Evolutionary conservation across 495 filamentous ascomycete genomes (phyloP), one percentile per base, ranked within the genome.

Genomic region (Chaetomium fimeti): DNA sequence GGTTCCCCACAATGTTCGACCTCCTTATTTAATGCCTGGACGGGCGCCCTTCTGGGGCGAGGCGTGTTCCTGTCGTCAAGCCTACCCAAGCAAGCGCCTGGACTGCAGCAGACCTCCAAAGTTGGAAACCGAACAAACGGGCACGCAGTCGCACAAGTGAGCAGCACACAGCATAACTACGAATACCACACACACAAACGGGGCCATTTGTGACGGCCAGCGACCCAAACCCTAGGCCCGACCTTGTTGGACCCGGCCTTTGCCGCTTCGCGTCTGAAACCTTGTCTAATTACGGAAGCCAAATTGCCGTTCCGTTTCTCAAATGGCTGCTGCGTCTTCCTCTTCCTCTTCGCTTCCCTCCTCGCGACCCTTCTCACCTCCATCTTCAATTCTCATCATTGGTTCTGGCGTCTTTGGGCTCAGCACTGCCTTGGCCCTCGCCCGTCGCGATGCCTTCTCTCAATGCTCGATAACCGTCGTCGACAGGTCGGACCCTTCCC

Each of bases 331-430:
- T 27, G 15, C 63, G 32, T 27, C 40, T 40, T 40, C 42, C 28
- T 20, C 67, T 20, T 36, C 67, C 29, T 69, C 69, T 43, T 61
- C 68, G 45, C 43, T 62, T 59, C 60, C 67, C 43, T 64, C 66
- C n/a, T 57, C 67, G 3, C 29, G 38, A 3, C 28, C 51, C 27
- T 68, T 67, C 59, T 61, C 68, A 20, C 54, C 75, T 24, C 81
- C 80, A 38, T 70, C 74, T 11, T 86, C 83, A 36, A 87, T 93
- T 65, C 78, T 93, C 57, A 91, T 93, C 62, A 77, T 92, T 13
- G 90, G 90, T 66, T 86, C 88, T 53, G 90, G 90, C 54, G 87
- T 91, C 64, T 92, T 92, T 66, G 90, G 90, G 68, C 82, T 85
- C 54, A 87, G 86, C 38, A 91, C 89, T 13, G 87, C 89, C 43